A percentile compares a stretch with the other conserved stretches of the same genome.
Conservation (phyloP, 2,329 filamentous ascomycete species). For the Colletotrichum liriopes region DNA sequence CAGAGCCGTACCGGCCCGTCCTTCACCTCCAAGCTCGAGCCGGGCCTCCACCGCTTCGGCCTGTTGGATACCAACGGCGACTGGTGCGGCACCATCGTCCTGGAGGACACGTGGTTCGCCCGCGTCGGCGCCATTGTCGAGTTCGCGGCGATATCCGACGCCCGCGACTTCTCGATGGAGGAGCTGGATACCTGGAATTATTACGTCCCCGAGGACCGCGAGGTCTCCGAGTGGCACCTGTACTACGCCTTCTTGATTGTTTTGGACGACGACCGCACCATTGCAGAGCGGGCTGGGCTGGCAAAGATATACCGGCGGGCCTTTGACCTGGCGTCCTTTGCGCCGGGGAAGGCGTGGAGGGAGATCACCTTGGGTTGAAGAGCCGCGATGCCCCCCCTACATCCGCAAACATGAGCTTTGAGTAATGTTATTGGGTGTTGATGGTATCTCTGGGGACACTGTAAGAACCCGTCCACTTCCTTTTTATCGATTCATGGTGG, state of each 20-base stretch:
- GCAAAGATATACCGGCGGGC: conserved; percentile 9
- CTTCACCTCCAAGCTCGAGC: conserved; percentile 3
- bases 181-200: conserved; percentile 8
- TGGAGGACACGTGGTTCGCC: neutral
- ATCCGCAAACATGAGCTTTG: too few relatives aligned
- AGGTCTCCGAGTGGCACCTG: conserved; percentile 2
- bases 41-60: conserved; percentile 13
- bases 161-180: conserved; percentile 9
- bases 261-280: neutral
- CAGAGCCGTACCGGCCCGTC: neutral
- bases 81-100: neutral
- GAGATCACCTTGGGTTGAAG: conserved; percentile 1
- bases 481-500: too few relatives aligned
- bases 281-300: conserved; percentile 4
- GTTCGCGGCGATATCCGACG: neutral
- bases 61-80: neutral
- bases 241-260: neutral
- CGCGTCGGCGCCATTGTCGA: conserved; percentile 1
- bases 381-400: neutral
- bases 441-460: neutral
- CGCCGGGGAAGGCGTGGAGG: conserved; percentile 7
- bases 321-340: conserved; percentile 10
- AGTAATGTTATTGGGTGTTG: too few relatives aligned
- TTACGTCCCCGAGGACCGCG: conserved; percentile 1
- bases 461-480: neutral